Base-by-base conservation (phyloP, 2,329 filamentous ascomycete genomes). In the Penicillium sp. region DNA sequence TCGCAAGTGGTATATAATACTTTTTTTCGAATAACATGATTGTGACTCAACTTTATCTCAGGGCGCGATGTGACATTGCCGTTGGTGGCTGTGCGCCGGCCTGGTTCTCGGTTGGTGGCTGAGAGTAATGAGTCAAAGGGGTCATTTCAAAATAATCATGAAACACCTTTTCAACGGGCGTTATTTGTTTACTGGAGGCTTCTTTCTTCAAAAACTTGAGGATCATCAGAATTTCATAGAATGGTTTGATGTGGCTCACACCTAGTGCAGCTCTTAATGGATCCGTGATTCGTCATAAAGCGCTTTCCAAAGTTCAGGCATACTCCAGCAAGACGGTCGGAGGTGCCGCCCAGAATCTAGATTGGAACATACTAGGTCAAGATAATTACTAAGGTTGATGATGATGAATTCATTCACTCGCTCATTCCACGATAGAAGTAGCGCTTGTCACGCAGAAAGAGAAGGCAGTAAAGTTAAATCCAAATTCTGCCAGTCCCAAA, bases 401-500 rank as follows among this genome's bases (percentile, higher is more conserved):
- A 33, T 33, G 16, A 28, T 14, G 8, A 22, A 14, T 8, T 22
- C 14, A n/a, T 35, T 35, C 31, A 5, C 6, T 16, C n/a, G 8
- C 3, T 35, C 31, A 16, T n/a, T 35, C 31, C n/a, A 16, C 8
- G 6, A 18, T 6, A 35, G 14, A 35, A 2, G 5, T 9, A 4
- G 7, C 6, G 7, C n/a, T 3, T 16, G 2, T 46, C 38, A 38
- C 43, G 22, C 22, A n/a, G 45, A 30, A 27, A 35, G 14, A 35
- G 16, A 22, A 11, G 50, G 46, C 18, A 53, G 16, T 9, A 59
- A 35, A 31, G 47, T 51, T 44, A 66, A 36, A 36, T 65, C 60
- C 35, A 67, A 56, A 24, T 57, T 55, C 27, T 56, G 56, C 64
- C 61, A 66, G 35, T 67, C 62, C 65, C 64, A 67, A 10, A 68